These are phyloP conservation scores for Curvularia lunata DNA, from an alignment of 2,329 filamentous ascomycete species.

Conservation along the genomic window DNA sequence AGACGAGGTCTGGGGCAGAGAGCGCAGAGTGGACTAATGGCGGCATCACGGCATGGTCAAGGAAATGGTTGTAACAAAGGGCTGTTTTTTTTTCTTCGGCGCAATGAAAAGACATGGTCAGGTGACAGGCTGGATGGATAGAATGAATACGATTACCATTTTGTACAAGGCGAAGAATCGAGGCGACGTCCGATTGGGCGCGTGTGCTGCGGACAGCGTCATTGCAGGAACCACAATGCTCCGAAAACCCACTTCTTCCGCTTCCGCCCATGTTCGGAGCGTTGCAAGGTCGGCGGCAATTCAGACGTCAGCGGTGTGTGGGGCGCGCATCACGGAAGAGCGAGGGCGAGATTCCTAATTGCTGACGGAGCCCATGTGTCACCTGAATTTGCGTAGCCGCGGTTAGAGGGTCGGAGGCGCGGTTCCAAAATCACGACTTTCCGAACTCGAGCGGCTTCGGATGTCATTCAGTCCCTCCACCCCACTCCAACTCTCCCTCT, in stretches of 20 bases:
- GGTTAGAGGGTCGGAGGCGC: slow-evolving; percentile 25
- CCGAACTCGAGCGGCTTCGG: slow-evolving; percentile 21
- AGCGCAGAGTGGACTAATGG: slow-evolving; percentile 45
- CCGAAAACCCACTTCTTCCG: not conserved
- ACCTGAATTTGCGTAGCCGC: slow-evolving; percentile 13
- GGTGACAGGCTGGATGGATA: not conserved
- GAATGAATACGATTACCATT: not conserved
- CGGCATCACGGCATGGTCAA: not conserved
- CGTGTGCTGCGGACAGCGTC: not conserved
- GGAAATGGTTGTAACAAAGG: not conserved
- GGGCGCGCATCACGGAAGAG: not conserved
- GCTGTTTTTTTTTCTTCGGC: not conserved
- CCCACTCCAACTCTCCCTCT: slow-evolving; percentile 9
- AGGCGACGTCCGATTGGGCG: not conserved
- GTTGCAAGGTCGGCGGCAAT: not conserved
- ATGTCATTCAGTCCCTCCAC: slow-evolving; percentile 14
- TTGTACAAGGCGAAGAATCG: not conserved
- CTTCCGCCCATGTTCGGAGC: not conserved
- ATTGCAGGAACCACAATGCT: not conserved
- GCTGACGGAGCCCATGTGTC: slow-evolving; percentile 27
- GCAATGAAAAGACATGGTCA: not conserved
- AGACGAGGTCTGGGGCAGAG: slow-evolving; percentile 89
- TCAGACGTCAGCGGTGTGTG: slow-evolving; percentile 1
- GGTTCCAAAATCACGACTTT: slow-evolving; percentile 19
- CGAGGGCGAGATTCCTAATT: slow-evolving; percentile 15